Evolutionary conservation across 2,329 filamentous ascomycete genomes (phyloP).

Genomic region (Exophiala mesophila): DNA sequence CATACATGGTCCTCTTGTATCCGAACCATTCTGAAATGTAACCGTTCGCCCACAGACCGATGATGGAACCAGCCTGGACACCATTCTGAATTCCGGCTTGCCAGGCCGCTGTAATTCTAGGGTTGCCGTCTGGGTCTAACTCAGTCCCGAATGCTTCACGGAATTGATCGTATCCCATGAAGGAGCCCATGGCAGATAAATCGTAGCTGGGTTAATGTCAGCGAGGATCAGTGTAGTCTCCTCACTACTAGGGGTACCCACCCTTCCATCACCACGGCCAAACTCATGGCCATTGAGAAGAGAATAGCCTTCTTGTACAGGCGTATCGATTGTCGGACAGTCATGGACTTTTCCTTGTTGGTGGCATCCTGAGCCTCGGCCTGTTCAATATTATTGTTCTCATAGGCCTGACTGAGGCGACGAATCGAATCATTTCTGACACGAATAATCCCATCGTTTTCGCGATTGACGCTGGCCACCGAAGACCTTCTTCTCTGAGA

Average conservation of each 20-base stretch:
- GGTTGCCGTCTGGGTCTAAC: constrained; percentile 28
- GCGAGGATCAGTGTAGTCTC: not conserved
- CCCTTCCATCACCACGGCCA: constrained; percentile 78
- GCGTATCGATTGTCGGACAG: constrained; percentile 62
- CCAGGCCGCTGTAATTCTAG: constrained; percentile 23
- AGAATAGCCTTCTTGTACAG: constrained; percentile 81
- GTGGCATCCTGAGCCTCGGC: constrained; percentile 10
- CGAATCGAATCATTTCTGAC: constrained; percentile 13
- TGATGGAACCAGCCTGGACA: constrained; percentile 44
- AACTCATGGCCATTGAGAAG: constrained; percentile 80
- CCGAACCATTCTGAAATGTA: constrained; percentile 61
- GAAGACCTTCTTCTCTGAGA: constrained; percentile 8
- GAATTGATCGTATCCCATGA: constrained; percentile 52
- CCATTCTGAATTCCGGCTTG: constrained; percentile 5
- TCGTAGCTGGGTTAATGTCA: constrained; percentile 52
- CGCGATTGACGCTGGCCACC: constrained; percentile 8
- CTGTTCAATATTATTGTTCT: constrained; percentile 1
- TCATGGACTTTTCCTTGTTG: constrained; percentile 9
- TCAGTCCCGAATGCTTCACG: constrained; percentile 42
- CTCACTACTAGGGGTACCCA: not conserved
- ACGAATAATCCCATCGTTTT: constrained; percentile 14
- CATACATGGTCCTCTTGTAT: constrained; percentile 60
- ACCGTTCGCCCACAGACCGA: constrained; percentile 62
- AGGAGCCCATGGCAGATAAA: constrained; percentile 73
- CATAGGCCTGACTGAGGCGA: constrained; percentile 1